These are phyloP conservation scores for Didymellaceae sp. DNA, from an alignment of 2,329 filamentous ascomycete genomes.

Conservation along the genomic window DNA sequence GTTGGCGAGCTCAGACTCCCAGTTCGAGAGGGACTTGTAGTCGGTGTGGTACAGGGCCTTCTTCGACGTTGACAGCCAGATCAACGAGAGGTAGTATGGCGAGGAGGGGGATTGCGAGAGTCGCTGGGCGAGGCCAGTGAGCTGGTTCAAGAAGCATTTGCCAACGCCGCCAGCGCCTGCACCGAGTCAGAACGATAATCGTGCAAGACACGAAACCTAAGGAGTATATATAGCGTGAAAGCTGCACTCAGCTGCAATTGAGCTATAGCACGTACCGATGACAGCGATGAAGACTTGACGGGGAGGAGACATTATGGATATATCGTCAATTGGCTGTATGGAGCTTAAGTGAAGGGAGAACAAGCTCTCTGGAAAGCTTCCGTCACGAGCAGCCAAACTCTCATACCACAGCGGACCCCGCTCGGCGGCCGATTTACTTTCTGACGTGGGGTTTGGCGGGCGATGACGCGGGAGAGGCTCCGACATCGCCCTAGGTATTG, in stretches of 20 bases:
- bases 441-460: constrained; percentile 14
- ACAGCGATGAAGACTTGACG: constrained; percentile 57
- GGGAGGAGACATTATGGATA: constrained; percentile 49
- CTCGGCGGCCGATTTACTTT: constrained; percentile 13
- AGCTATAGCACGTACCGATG: constrained; percentile 49
- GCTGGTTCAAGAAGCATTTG: constrained; percentile 85
- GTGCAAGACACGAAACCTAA: neutral
- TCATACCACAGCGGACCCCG: constrained; percentile 3
- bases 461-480: constrained; percentile 26
- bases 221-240: neutral
- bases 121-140: constrained; percentile 70
- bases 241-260: neutral
- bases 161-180: constrained; percentile 91
- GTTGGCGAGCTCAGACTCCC: constrained; percentile 66
- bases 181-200: neutral
- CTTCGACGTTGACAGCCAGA: constrained; percentile 85
- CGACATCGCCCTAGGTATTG: constrained; percentile 38
- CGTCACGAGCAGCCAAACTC: neutral
- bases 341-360: constrained; percentile 7
- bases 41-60: constrained; percentile 78
- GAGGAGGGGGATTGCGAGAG: constrained; percentile 60
- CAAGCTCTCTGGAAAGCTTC: constrained; percentile 1
- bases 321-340: constrained; percentile 15
- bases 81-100: constrained; percentile 73
- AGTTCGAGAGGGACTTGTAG: constrained; percentile 70